A percentile compares a stretch with the other conserved stretches of the same genome.
Evolutionary conservation across 2,329 filamentous ascomycete species (phyloP).

Genomic region (Colletotrichum acutatum): DNA sequence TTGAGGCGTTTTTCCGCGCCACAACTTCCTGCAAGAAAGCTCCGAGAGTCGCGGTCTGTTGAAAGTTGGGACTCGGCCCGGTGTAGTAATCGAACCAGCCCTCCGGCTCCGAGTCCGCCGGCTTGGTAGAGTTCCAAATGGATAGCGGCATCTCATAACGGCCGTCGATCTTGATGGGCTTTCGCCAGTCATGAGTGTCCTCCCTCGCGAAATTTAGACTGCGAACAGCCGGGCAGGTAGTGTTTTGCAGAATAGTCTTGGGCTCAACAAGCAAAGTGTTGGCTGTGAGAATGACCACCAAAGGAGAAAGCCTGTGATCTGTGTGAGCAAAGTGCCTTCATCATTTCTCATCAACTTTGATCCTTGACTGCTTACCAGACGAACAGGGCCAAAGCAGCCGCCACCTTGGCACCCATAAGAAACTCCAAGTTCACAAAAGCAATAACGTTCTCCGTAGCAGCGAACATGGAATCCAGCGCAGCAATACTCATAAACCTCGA

Average conservation of each 20-base stretch:
- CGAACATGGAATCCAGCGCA: conserved; percentile 45
- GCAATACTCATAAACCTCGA: conserved; percentile 35
- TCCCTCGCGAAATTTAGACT: conserved; percentile 49
- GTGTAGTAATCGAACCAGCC: conserved; percentile 48
- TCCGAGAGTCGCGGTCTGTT: conserved; percentile 43
- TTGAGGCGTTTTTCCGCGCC: conserved; percentile 41
- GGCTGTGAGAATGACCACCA: conserved; percentile 52
- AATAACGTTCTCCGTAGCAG: conserved; percentile 45
- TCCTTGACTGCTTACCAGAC: conserved; percentile 42
- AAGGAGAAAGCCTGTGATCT: conserved; percentile 42
- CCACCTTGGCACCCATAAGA: conserved; percentile 44
- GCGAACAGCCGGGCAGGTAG: conserved; percentile 43
- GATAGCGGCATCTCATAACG: conserved; percentile 43
- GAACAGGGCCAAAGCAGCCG: conserved; percentile 46
- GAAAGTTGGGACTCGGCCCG: conserved; percentile 40
- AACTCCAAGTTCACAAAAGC: conserved; percentile 44
- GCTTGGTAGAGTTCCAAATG: conserved; percentile 47
- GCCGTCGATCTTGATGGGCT: conserved; percentile 43
- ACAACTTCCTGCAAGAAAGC: conserved; percentile 41
- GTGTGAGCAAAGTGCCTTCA: background rate
- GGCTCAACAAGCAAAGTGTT: conserved; percentile 48
- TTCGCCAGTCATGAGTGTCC: conserved; percentile 46
- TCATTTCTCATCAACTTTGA: too few species aligned
- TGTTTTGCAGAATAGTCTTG: conserved; percentile 40
- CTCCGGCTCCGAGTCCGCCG: conserved; percentile 33